These are phyloP conservation scores for Dactylellina parvicollis DNA, from an alignment of 2,329 filamentous ascomycete genomes.

Conservation along the genomic window DNA sequence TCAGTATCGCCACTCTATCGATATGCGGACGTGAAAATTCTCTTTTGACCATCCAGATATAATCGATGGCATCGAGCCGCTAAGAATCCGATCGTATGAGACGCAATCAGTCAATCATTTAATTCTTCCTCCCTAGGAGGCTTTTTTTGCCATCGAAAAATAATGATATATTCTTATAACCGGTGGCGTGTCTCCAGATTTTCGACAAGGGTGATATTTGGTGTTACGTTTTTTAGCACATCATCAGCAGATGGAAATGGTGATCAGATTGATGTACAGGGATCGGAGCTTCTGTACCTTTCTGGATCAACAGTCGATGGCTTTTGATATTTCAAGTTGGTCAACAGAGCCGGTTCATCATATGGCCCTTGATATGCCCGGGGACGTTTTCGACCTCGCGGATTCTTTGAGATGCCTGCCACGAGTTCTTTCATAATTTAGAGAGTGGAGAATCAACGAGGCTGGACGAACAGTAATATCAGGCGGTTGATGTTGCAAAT, in stretches of 20 bases:
- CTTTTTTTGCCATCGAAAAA: conserved; percentile 10
- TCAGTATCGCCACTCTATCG: conserved; percentile 14
- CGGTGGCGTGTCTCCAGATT: conserved; percentile 11
- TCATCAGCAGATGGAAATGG: neutral
- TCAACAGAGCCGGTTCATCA: neutral
- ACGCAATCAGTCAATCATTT: neutral
- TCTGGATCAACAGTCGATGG: conserved; percentile 8
- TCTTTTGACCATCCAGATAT: conserved; percentile 4
- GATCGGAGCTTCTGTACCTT: conserved; percentile 1
- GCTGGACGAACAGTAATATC: conserved; percentile 1
- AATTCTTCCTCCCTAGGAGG: conserved; percentile 4
- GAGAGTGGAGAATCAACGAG: neutral
- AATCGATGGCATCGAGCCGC: neutral
- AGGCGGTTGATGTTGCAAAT: conserved; percentile 1
- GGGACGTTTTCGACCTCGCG: neutral
- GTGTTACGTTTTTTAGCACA: neutral
- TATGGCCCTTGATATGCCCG: neutral
- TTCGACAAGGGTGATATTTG: conserved; percentile 2
- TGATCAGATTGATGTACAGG: conserved; percentile 28
- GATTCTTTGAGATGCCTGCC: neutral
- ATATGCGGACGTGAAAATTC: conserved; percentile 19
- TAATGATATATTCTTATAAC: neutral
- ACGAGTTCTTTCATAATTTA: neutral
- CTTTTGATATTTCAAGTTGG: neutral
- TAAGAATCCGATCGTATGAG: conserved; percentile 10